These are phyloP conservation scores for Globisporangium abappressorium DNA, from an alignment of 352 stramenopile genomes.

Conservation along the genomic window DNA sequence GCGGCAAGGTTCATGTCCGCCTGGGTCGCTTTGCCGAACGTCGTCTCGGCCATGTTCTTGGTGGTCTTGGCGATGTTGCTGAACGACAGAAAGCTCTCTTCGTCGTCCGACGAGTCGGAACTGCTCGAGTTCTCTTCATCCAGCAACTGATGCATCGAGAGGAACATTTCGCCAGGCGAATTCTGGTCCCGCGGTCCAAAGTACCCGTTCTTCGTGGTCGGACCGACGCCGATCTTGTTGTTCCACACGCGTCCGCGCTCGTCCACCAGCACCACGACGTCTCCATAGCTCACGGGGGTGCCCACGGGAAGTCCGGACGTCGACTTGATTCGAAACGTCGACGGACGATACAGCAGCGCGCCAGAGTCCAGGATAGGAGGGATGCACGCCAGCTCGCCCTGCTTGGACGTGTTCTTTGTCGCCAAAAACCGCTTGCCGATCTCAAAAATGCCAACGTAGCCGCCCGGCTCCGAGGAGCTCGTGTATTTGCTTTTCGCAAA, in stretches of 20 bases:
- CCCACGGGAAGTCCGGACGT: slow-evolving; percentile 51
- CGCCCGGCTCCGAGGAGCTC: slow-evolving; percentile 21
- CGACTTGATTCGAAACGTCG: slow-evolving; percentile 68
- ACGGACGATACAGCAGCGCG: slow-evolving; percentile 41
- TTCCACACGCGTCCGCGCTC: slow-evolving; percentile 70
- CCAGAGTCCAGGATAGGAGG: slow-evolving; percentile 42
- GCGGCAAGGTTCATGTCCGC: slow-evolving; percentile 49
- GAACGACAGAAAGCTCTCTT: slow-evolving; percentile 69
- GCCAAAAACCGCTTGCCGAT: slow-evolving; percentile 52
- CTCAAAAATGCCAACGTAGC: slow-evolving; percentile 75
- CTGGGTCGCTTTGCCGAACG: slow-evolving; percentile 59
- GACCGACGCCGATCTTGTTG: slow-evolving; percentile 80
- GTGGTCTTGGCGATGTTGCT: slow-evolving; percentile 52
- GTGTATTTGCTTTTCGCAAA: slow-evolving; percentile 66
- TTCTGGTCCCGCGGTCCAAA: slow-evolving; percentile 73
- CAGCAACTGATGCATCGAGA: slow-evolving; percentile 69
- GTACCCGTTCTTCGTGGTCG: slow-evolving; percentile 77
- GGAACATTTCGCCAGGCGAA: slow-evolving; percentile 73
- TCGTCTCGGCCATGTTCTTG: slow-evolving; percentile 67
- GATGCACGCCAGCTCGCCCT: slow-evolving; percentile 63
- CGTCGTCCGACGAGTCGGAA: slow-evolving; percentile 54
- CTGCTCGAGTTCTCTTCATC: slow-evolving; percentile 39
- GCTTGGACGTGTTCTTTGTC: slow-evolving; percentile 61
- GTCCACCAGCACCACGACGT: slow-evolving; percentile 81
- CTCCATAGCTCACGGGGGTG: slow-evolving; percentile 73